phyloP scores from a whole-genome alignment of 257 asterid genomes.

The Galeopsis tetrahit region DNA sequence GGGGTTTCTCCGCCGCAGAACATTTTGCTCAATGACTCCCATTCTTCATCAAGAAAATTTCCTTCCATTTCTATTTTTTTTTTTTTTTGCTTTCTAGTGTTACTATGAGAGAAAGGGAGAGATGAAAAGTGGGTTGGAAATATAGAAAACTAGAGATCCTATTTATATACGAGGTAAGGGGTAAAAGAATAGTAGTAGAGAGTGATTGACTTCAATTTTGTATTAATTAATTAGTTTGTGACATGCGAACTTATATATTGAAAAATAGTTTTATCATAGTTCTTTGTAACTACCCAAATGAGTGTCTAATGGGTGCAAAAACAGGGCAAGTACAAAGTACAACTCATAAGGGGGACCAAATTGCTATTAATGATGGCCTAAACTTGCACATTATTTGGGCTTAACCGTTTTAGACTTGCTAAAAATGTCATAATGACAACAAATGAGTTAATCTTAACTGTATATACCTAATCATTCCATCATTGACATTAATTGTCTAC shows the following conservation, averaged over 20 bases:
- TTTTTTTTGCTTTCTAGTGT: neutral
- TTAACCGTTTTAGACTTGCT: slow-evolving; percentile 36
- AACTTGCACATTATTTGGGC: neutral
- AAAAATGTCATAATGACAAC: slow-evolving; percentile 8
- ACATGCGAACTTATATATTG: slow-evolving; percentile 32
- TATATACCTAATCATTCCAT: slow-evolving; percentile 46
- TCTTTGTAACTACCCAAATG: slow-evolving; percentile 47
- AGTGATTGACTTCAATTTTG: slow-evolving; percentile 52
- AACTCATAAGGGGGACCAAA: slow-evolving; percentile 48
- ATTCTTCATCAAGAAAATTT: slow-evolving; percentile 66
- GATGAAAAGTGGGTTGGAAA: slow-evolving; percentile 30
- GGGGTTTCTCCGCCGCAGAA: slow-evolving; percentile 48
- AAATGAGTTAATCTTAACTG: slow-evolving; percentile 38
- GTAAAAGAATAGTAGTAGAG: slow-evolving; percentile 34
- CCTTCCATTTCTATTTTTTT: slow-evolving; percentile 52
- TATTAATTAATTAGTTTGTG: slow-evolving; percentile 35
- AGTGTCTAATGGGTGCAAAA: slow-evolving; percentile 51
- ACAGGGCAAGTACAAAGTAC: slow-evolving; percentile 60
- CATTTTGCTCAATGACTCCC: slow-evolving; percentile 64
- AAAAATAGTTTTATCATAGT: slow-evolving; percentile 35
- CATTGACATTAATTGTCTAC: slow-evolving; percentile 20
- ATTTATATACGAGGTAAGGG: slow-evolving; percentile 51
- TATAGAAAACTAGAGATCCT: slow-evolving; percentile 28
- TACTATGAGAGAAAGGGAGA: neutral
- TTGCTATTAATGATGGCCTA: slow-evolving; percentile 37